Evolutionary conservation across 202 grass and related monocot genomes (phyloP).

Genomic region (Panicum virgatum): DNA sequence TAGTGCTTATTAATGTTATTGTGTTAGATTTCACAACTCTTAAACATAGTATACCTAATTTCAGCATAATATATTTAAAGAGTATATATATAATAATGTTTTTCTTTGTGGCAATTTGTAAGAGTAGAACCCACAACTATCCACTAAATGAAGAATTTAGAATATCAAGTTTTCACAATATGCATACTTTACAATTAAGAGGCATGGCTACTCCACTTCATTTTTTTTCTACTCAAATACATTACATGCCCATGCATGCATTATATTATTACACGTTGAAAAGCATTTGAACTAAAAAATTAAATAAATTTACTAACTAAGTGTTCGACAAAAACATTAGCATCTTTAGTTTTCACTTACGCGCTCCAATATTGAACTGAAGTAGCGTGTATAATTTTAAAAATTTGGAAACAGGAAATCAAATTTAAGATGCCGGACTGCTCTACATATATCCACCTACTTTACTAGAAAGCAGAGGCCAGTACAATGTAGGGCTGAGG

Average conservation of each 20-base stretch:
- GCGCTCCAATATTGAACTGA: too few species aligned
- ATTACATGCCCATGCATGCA: neutral
- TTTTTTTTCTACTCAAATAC: neutral
- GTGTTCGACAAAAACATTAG: neutral
- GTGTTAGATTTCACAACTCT: neutral
- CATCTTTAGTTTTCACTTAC: neutral
- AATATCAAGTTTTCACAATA: neutral
- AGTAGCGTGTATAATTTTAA: neutral
- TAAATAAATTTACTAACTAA: neutral
- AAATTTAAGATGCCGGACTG: neutral
- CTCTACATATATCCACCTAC: neutral
- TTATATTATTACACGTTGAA: neutral
- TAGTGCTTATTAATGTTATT: neutral
- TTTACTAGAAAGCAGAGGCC: constrained; percentile 9
- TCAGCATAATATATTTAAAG: neutral
- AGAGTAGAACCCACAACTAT: neutral
- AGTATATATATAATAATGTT: neutral
- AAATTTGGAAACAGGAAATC: neutral
- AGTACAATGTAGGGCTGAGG: constrained; percentile 32
- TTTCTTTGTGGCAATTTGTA: neutral
- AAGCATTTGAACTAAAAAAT: neutral
- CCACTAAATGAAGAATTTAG: neutral
- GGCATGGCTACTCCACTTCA: neutral
- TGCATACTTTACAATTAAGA: neutral
- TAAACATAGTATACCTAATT: neutral